Evolutionary conservation across 352 stramenopile genomes (phyloP).

Genomic region (Pythium rishiriense): DNA sequence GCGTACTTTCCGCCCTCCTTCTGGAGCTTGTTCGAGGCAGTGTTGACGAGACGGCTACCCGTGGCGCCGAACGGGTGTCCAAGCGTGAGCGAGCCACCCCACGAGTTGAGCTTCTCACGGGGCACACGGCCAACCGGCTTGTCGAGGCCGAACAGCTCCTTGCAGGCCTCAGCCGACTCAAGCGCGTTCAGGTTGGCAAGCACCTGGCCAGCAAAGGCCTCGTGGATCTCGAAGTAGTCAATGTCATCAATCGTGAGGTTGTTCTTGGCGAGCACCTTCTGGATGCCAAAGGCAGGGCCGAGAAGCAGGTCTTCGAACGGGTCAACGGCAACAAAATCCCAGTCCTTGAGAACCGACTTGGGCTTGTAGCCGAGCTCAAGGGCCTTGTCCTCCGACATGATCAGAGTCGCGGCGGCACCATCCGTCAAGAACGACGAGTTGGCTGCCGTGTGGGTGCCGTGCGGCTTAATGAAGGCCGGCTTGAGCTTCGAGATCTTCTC

Average conservation of each 20-base stretch:
- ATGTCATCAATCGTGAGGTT: slow-evolving; percentile 94
- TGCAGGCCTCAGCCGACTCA: slow-evolving; percentile 93
- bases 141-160: slow-evolving; percentile 92
- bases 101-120: slow-evolving; percentile 97
- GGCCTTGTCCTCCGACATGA: slow-evolving; percentile 97
- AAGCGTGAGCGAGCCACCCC: slow-evolving; percentile 95
- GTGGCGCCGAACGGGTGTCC: slow-evolving; percentile 99
- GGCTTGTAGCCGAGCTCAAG: slow-evolving; percentile 96
- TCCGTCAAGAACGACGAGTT: slow-evolving; percentile 99
- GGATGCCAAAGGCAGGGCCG: slow-evolving; percentile 95
- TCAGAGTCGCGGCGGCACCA: slow-evolving; percentile 93
- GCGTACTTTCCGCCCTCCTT: slow-evolving; percentile 96
- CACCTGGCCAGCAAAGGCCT: slow-evolving; percentile 98
- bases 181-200: slow-evolving; percentile 97
- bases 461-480: slow-evolving; percentile 98
- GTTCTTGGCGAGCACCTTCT: slow-evolving; percentile 80
- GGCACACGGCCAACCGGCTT: slow-evolving; percentile 91
- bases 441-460: slow-evolving; percentile 97
- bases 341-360: slow-evolving; percentile 94
- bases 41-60: slow-evolving; percentile 95
- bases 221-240: slow-evolving; percentile 99
- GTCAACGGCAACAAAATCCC: slow-evolving; percentile 97
- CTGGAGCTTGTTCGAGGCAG: slow-evolving; percentile 96
- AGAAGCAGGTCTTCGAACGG: slow-evolving; percentile 94
- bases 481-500: slow-evolving; percentile 96